Evolutionary conservation across 2,329 filamentous ascomycete genomes (phyloP).

Genomic region (Penicillium sp.): DNA sequence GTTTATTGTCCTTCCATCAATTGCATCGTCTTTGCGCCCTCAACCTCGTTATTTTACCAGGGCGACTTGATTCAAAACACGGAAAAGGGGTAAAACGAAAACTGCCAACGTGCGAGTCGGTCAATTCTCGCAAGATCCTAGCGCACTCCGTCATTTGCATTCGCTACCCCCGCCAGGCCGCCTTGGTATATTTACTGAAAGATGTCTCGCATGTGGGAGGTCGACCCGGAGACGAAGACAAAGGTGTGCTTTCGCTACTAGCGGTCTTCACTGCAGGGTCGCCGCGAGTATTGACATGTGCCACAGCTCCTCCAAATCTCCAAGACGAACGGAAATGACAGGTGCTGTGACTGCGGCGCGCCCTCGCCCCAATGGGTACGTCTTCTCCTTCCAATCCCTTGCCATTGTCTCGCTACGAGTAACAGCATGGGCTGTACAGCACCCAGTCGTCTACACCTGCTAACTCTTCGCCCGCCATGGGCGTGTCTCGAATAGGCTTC

Average conservation of each 20-base stretch:
- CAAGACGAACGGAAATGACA: constrained; percentile 83
- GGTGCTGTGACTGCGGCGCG: constrained; percentile 92
- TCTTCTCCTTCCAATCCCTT: constrained; percentile 8
- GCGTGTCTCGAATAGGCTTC: constrained; percentile 55
- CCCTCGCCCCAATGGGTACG: constrained; percentile 96
- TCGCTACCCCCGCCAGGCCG: background rate
- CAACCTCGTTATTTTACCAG: background rate
- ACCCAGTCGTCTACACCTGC: background rate
- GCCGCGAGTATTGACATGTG: constrained; percentile 8
- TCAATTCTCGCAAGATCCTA: constrained; percentile 2
- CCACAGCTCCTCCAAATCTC: constrained; percentile 83
- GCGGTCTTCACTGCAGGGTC: background rate
- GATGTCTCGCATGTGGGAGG: constrained; percentile 89
- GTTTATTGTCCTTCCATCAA: background rate
- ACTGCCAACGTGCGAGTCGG: background rate
- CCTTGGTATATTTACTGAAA: constrained; percentile 13
- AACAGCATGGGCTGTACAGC: background rate
- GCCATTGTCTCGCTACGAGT: background rate
- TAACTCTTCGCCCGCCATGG: constrained; percentile 1
- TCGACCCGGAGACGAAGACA: constrained; percentile 93
- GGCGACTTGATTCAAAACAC: background rate
- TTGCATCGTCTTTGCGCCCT: background rate
- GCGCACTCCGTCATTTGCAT: constrained; percentile 13
- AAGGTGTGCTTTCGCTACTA: constrained; percentile 63
- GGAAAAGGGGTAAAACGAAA: background rate